Conservation (phyloP, 306 rosid species). For the Sechiopsis laciniata region DNA sequence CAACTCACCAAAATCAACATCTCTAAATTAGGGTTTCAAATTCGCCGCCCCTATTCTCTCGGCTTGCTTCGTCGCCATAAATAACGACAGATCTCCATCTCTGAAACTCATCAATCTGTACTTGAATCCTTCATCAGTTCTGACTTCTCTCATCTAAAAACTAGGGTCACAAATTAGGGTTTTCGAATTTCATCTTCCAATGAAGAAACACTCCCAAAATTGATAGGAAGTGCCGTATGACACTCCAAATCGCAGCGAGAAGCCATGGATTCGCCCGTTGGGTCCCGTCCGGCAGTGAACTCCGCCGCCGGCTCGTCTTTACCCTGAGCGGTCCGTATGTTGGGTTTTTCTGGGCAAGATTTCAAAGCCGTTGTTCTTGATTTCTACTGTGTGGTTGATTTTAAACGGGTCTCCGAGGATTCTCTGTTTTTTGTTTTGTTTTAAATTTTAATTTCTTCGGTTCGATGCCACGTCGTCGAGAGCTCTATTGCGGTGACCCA, state of each 20-base stretch:
- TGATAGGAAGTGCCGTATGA: slow-evolving; percentile 99
- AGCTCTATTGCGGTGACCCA: slow-evolving; percentile 48
- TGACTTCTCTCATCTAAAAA: too few species aligned
- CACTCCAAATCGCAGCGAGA: slow-evolving; percentile 54
- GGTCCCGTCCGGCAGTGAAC: slow-evolving; percentile 34
- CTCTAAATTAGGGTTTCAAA: neutral
- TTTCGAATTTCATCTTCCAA: slow-evolving; percentile 21
- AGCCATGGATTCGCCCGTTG: neutral
- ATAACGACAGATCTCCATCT: neutral
- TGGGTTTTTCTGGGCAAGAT: slow-evolving; percentile 30
- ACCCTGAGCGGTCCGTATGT: slow-evolving; percentile 3
- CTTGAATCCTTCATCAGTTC: fast-evolving
- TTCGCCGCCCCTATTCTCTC: neutral
- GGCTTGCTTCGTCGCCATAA: neutral
- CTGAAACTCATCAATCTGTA: neutral
- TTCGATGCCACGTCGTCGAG: slow-evolving; percentile 68
- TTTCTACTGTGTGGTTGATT: slow-evolving; percentile 54
- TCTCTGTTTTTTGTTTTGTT: fast-evolving
- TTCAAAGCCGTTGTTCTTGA: neutral
- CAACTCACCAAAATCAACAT: neutral
- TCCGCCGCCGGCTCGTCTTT: slow-evolving; percentile 17
- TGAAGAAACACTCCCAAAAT: slow-evolving; percentile 67
- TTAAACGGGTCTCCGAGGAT: slow-evolving; percentile 80
- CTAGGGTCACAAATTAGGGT: too few species aligned
- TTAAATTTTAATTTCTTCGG: slow-evolving; percentile 8